Conservation (phyloP, 441 rosid species). For the Pelargonium myrrhifolium region DNA sequence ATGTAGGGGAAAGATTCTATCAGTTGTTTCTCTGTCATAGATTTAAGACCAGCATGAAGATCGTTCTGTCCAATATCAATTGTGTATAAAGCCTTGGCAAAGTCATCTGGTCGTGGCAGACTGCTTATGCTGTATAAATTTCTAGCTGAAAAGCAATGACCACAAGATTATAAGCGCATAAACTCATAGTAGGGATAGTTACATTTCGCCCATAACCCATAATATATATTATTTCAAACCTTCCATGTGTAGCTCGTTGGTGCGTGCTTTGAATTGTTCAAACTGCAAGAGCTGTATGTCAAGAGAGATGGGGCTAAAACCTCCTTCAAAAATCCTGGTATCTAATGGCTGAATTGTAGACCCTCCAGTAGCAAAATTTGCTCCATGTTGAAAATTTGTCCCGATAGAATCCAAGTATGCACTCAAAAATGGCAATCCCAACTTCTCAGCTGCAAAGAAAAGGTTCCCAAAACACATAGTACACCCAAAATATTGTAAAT, state of each 20-base stretch:
- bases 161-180: no score
- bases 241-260: constrained; percentile 19
- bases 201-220: neutral
- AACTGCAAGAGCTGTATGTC: constrained; percentile 33
- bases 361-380: constrained; percentile 33
- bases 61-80: constrained; percentile 37
- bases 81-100: constrained; percentile 30
- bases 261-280: constrained; percentile 28
- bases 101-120: constrained; percentile 28
- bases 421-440: constrained; percentile 27
- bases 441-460: constrained; percentile 25
- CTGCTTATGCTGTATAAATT: constrained; percentile 8
- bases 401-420: constrained; percentile 34
- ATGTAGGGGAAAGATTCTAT: constrained; percentile 26
- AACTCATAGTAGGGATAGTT: no score
- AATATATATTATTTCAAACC: constrained; percentile 15
- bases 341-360: constrained; percentile 24
- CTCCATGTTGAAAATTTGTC: constrained; percentile 27
- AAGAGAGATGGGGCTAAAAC: constrained; percentile 31
- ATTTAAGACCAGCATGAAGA: constrained; percentile 15
- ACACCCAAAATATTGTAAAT: no score
- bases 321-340: constrained; percentile 13
- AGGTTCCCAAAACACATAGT: constrained; percentile 8
- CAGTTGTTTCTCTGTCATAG: constrained; percentile 20
- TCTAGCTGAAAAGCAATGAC: constrained; percentile 9